A percentile compares a stretch with the other conserved stretches of the same genome.
These are phyloP conservation scores for Colletotrichum sansevieriae DNA, from an alignment of 2,329 filamentous ascomycete species.

Conservation along the genomic window DNA sequence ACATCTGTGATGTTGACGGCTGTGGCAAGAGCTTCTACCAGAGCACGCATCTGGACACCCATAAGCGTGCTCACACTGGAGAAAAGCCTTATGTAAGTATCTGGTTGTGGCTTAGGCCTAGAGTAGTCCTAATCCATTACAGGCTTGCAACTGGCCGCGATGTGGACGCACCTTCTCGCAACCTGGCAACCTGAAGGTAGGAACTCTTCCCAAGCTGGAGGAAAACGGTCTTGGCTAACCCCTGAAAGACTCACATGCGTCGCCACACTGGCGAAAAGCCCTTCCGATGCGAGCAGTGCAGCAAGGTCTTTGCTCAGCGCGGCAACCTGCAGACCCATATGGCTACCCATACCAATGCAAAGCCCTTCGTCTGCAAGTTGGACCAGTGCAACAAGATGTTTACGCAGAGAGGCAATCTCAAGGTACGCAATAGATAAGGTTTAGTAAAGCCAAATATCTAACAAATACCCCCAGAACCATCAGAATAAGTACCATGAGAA, in stretches of 20 bases:
- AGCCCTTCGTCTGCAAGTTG: conserved; percentile 84
- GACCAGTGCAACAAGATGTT: conserved; percentile 90
- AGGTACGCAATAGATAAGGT: conserved; percentile 64
- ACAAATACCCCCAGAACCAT: conserved; percentile 71
- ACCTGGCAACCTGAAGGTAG: conserved; percentile 88
- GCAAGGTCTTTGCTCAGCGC: conserved; percentile 85
- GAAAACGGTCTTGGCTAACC: conserved; percentile 5
- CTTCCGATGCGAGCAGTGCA: conserved; percentile 83
- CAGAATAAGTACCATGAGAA: conserved; percentile 92
- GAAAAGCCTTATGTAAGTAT: conserved; percentile 86
- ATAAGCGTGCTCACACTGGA: conserved; percentile 88
- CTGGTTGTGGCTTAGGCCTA: not conserved
- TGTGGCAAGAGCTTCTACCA: conserved; percentile 90
- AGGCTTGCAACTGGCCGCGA: conserved; percentile 77
- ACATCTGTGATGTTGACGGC: conserved; percentile 78
- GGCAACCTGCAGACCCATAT: conserved; percentile 89
- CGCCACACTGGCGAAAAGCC: conserved; percentile 90
- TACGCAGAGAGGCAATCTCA: conserved; percentile 91
- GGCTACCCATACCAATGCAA: conserved; percentile 81
- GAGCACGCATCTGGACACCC: conserved; percentile 93
- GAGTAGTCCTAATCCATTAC: conserved; percentile 45
- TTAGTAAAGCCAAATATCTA: not conserved
- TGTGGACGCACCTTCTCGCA: conserved; percentile 90
- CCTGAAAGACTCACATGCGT: conserved; percentile 80
- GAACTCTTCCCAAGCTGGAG: conserved; percentile 41